Evolutionary conservation across 257 asterid genomes (phyloP).

Genomic region (Petrea volubilis): DNA sequence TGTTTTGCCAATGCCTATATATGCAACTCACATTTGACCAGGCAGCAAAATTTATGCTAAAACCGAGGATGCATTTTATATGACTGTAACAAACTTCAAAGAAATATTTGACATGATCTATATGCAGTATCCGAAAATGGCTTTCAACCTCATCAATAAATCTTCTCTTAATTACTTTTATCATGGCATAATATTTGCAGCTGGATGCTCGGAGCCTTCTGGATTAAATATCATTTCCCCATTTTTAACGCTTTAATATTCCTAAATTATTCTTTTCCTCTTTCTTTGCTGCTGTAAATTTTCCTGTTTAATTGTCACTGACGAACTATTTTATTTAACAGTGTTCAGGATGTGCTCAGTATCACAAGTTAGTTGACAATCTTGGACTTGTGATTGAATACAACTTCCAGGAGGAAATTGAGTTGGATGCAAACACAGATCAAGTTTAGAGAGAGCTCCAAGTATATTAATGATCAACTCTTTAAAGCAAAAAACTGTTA

Average conservation of each 20-base stretch:
- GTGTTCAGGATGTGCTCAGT: conserved; percentile 90
- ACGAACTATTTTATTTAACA: conserved; percentile 36
- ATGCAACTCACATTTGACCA: not conserved
- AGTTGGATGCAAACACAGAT: conserved; percentile 46
- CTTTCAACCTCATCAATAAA: conserved; percentile 1
- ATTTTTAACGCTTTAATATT: not conserved
- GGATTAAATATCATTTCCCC: not conserved
- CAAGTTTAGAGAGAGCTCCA: conserved; percentile 35
- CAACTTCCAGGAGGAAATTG: conserved; percentile 62
- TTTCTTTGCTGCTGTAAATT: not conserved
- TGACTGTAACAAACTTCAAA: not conserved
- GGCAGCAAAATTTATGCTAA: not conserved
- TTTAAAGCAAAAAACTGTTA: not conserved
- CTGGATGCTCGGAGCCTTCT: conserved; percentile 7
- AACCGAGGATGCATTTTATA: conserved; percentile 11
- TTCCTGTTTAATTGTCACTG: not conserved
- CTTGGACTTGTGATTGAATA: conserved; percentile 86
- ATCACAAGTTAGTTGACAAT: conserved; percentile 93
- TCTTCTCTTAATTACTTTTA: not conserved
- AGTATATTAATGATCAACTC: conserved; percentile 3
- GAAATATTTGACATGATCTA: not conserved
- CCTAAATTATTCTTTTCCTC: not conserved
- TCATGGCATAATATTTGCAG: not conserved
- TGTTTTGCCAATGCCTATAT: not conserved
- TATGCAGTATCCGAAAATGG: not conserved